Percentiles rank a stretch among this genome's conserved stretches.
These are phyloP conservation scores for Colletotrichum salicis DNA, from an alignment of 2,329 filamentous ascomycete species.

Conservation along the genomic window DNA sequence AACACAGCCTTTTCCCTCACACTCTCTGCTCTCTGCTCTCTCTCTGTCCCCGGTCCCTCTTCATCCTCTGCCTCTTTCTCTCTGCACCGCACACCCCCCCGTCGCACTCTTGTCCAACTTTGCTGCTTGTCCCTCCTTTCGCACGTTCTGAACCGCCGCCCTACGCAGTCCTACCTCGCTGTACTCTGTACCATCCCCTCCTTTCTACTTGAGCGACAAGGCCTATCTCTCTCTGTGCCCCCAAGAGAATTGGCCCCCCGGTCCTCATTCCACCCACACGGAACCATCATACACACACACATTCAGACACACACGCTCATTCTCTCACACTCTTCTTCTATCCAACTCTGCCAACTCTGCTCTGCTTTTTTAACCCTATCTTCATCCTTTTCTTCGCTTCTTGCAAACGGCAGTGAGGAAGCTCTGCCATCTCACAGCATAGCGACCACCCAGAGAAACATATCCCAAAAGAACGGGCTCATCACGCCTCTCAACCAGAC, in stretches of 20 bases:
- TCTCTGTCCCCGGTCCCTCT: not conserved
- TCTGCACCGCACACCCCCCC: not conserved
- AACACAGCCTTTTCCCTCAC: not conserved
- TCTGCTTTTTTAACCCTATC: conserved; percentile 21
- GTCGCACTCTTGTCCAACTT: conserved; percentile 14
- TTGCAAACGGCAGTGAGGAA: conserved; percentile 1
- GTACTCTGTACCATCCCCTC: conserved; percentile 8
- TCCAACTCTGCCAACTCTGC: not conserved
- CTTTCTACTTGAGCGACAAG: conserved; percentile 14
- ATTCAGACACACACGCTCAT: not conserved
- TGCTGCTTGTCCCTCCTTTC: conserved; percentile 25
- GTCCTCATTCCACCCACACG: conserved; percentile 12
- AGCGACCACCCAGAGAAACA: not conserved
- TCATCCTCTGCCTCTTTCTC: not conserved
- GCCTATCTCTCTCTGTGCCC: conserved; percentile 15
- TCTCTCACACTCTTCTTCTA: not conserved
- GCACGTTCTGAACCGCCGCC: conserved; percentile 31
- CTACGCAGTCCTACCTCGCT: conserved; percentile 31
- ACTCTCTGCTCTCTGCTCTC: not conserved
- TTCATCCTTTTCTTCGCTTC: conserved; percentile 12
- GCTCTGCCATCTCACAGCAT: conserved; percentile 1
- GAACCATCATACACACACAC: not conserved
- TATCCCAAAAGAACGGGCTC: conserved; percentile 2
- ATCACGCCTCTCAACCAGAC: not conserved
- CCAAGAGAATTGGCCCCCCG: conserved; percentile 6